These are phyloP conservation scores for Erythrobasidium hasegawianum DNA, from an alignment of 1,284 basidiomycete species.

Conservation along the genomic window DNA sequence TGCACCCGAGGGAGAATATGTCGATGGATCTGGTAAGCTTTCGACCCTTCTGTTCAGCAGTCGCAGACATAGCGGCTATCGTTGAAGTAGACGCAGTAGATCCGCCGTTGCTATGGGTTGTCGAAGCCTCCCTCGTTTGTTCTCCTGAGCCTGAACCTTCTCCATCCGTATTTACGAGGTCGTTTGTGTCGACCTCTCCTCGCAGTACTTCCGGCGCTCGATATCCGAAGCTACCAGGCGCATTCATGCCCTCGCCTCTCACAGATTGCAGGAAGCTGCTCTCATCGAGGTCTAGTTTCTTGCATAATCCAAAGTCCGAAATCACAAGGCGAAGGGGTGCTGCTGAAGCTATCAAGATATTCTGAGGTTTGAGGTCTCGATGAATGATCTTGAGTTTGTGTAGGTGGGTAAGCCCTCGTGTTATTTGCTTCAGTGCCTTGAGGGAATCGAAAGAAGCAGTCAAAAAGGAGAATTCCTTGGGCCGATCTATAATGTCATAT, in stretches of 20 bases:
- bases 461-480: slow-evolving; percentile 59
- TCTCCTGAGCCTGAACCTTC: slow-evolving; percentile 4
- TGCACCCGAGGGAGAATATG: slow-evolving; percentile 86
- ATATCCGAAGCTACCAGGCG: slow-evolving; percentile 88
- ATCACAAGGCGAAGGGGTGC: slow-evolving; percentile 73
- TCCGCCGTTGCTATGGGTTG: slow-evolving; percentile 53
- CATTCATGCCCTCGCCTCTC: slow-evolving; percentile 47
- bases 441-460: slow-evolving; percentile 74
- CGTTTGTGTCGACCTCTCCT: slow-evolving; percentile 84
- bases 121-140: slow-evolving; percentile 41
- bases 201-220: slow-evolving; percentile 87
- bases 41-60: slow-evolving; percentile 53
- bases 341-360: slow-evolving; percentile 70
- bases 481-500: slow-evolving; percentile 84
- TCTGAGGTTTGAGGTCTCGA: slow-evolving; percentile 97
- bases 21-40: slow-evolving; percentile 87
- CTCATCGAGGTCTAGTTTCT: slow-evolving; percentile 86
- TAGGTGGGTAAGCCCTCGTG: slow-evolving; percentile 80
- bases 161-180: slow-evolving; percentile 53
- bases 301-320: slow-evolving; percentile 91
- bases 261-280: slow-evolving; percentile 83
- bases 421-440: slow-evolving; percentile 79
- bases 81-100: slow-evolving; percentile 28
- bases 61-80: slow-evolving; percentile 31
- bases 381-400: slow-evolving; percentile 95